Conservation (phyloP, 2,329 filamentous ascomycete genomes). For the Arthrobotrys musiformis region DNA sequence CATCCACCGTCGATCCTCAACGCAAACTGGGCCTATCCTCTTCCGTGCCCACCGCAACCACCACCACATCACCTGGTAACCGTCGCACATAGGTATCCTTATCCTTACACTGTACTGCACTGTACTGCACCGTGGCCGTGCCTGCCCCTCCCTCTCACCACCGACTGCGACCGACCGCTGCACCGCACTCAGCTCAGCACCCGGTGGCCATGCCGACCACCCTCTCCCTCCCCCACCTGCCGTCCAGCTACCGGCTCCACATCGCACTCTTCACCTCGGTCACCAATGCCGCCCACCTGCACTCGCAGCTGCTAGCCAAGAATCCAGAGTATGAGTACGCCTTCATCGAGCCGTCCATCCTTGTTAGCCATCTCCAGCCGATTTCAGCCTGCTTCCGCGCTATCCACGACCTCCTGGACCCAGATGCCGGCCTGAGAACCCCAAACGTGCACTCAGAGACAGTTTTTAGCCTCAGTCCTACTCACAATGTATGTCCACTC, state of each 20-base stretch:
- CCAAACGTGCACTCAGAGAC: slow-evolving; percentile 90
- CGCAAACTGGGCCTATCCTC: slow-evolving; percentile 17
- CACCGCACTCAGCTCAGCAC: neutral
- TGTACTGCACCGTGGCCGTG: neutral
- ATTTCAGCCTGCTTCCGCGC: slow-evolving; percentile 81
- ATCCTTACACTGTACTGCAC: no score
- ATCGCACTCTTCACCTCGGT: slow-evolving; percentile 80
- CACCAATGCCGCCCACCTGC: slow-evolving; percentile 79
- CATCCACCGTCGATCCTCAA: neutral
- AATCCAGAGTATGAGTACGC: slow-evolving; percentile 92
- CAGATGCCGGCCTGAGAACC: slow-evolving; percentile 73
- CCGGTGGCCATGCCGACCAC: slow-evolving; percentile 69
- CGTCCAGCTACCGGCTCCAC: slow-evolving; percentile 74
- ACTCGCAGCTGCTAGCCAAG: slow-evolving; percentile 83
- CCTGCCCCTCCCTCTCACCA: neutral
- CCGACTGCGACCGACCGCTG: neutral
- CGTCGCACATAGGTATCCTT: no score
- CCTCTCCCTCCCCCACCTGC: slow-evolving; percentile 79
- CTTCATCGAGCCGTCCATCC: slow-evolving; percentile 84
- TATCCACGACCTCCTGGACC: slow-evolving; percentile 69
- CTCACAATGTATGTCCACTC: slow-evolving; percentile 75
- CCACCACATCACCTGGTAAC: neutral
- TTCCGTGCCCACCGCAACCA: neutral
- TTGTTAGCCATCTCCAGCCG: slow-evolving; percentile 66
- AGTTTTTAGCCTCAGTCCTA: slow-evolving; percentile 80